phyloP scores from a whole-genome alignment of 805 yeast genomes.

The Yarrowia hollandica region DNA sequence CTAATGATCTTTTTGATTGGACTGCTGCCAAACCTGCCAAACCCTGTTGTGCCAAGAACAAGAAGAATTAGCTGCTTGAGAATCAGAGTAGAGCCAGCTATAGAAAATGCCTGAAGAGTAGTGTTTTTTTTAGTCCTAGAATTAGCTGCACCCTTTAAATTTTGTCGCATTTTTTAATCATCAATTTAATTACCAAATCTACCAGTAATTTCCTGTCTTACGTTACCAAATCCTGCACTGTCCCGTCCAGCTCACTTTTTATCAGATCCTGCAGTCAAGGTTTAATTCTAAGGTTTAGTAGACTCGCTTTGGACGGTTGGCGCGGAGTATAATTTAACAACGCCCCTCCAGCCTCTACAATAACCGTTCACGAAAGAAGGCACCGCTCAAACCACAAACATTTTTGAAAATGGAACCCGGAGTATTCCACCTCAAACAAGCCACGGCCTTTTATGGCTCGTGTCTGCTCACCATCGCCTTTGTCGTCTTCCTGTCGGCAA shows the following conservation, averaged over 20 bases:
- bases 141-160: too few species aligned
- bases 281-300: not conserved
- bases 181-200: too few species aligned
- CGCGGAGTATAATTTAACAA: not conserved
- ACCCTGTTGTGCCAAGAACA: conserved; percentile 27
- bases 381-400: too few species aligned
- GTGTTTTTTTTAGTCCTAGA: too few species aligned
- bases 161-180: too few species aligned
- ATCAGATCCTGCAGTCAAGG: conserved; percentile 25
- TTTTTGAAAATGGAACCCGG: conserved; percentile 12
- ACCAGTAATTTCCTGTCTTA: too few species aligned
- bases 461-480: conserved; percentile 47
- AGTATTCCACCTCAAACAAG: conserved; percentile 19
- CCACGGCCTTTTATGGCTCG: conserved; percentile 24
- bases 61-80: too few species aligned
- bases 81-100: not conserved
- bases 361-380: too few species aligned
- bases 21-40: conserved; percentile 13
- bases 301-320: not conserved
- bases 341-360: not conserved
- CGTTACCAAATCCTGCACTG: too few species aligned
- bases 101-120: too few species aligned
- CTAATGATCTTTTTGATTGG: conserved; percentile 19
- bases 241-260: not conserved
- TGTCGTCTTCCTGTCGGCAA: conserved; percentile 47